A percentile compares a stretch with the other conserved stretches of the same genome.
Conservation (phyloP, 371 early-diverging fungal genomes). For the Haplosporangium sp. region DNA sequence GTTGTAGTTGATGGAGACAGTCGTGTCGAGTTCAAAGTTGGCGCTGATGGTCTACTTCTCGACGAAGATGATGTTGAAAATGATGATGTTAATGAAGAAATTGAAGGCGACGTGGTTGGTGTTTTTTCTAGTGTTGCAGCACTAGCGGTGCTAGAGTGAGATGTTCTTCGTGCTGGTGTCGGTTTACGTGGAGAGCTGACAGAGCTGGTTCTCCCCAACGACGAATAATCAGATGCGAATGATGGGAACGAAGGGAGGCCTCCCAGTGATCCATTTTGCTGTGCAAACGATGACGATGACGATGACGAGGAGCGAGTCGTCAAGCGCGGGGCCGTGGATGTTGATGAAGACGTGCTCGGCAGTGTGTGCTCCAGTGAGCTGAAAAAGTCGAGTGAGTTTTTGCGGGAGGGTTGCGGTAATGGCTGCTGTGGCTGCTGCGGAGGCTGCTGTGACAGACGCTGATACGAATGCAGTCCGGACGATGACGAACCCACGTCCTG, state of each 20-base stretch:
- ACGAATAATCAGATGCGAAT: conserved; percentile 21
- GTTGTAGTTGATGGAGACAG: not conserved
- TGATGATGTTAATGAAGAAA: conserved; percentile 10
- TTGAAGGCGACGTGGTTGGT: not conserved
- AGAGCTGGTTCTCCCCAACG: conserved; percentile 12
- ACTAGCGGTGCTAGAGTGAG: not conserved
- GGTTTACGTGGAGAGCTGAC: not conserved
- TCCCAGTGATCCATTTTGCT: not conserved
- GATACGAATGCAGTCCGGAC: not conserved
- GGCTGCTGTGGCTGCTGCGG: conserved; percentile 7
- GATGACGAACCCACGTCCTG: not conserved
- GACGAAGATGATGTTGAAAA: not conserved
- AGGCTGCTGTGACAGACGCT: not conserved
- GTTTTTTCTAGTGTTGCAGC: not conserved
- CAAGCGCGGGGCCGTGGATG: conserved; percentile 1
- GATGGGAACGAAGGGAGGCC: conserved; percentile 25
- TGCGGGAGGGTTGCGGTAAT: conserved; percentile 7
- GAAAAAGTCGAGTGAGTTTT: conserved; percentile 45
- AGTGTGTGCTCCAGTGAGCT: conserved; percentile 24
- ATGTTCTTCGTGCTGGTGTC: not conserved
- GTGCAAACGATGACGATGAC: conserved; percentile 12
- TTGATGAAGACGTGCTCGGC: conserved; percentile 5
- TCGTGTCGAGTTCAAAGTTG: not conserved
- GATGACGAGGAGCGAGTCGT: conserved; percentile 6
- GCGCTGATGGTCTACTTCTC: not conserved